Evolutionary conservation across 169 alveolate species (phyloP), one percentile per base, ranked within the genome.

Genomic region (Neospora caninum): DNA sequence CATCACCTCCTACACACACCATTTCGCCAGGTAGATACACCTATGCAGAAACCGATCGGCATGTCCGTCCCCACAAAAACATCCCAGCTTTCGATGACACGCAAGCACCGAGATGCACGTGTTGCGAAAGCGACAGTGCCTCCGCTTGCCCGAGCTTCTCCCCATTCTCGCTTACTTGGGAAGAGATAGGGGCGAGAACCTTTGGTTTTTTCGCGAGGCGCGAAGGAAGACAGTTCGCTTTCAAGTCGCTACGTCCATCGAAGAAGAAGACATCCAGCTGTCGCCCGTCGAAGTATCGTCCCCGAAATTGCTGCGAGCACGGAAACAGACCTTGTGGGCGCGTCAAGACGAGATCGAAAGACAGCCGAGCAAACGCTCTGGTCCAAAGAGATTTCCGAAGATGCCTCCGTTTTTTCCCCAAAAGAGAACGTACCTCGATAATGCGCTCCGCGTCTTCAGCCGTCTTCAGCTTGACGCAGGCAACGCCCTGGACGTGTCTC

Each of bases 401-500:
- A 13, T 49, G 58, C 4, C 58, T 49, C 58, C 13, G 58, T 49
- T 13, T 4, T 49, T 49, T 49, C 58, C 4, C 58, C 22, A 49
- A 49, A 49, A 49, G 58, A 49, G 58, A 38, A 29, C 94, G 29
- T 69, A 95, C 97, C 95, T 95, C 93, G 64, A 96, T 95, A 20
- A 95, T 92, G 53, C 93, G 88, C 73, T 97, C 98, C 27, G 98
- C 98, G 43, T 97, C 98, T 39, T 95, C 97, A n/a, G 97, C 93
- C 73, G 91, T 96, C 94, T 97, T 97, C 82, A 97, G 93, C 94
- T 97, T 97, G 92, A 97, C 96, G 95, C 98, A 97, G 31, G 97
- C 98, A 29, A 97, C 93, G 91, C 98, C 98, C 88, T 97, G 97
- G 18, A 98, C 98, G 80, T 97, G 98, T 69, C 98, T 93, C 96